Evolutionary conservation across 2,329 filamentous ascomycete genomes (phyloP).

Genomic region (Verticillium longisporum): DNA sequence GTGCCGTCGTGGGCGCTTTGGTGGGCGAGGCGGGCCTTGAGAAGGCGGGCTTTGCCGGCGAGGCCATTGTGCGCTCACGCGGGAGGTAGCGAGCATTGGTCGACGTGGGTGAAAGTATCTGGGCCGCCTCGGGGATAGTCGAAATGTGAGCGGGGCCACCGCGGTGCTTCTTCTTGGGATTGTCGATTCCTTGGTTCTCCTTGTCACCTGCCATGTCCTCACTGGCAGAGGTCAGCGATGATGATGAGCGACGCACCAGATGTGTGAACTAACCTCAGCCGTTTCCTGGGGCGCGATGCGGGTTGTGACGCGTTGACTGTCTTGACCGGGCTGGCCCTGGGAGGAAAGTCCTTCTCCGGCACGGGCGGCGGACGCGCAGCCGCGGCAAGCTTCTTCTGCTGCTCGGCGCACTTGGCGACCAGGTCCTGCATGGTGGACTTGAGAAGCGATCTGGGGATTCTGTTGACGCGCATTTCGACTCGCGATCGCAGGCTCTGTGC

Average conservation of each 20-base stretch:
- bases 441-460: conserved; percentile 75
- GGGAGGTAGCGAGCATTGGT: conserved; percentile 68
- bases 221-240: conserved; percentile 33
- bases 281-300: conserved; percentile 31
- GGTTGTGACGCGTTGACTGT: conserved; percentile 17
- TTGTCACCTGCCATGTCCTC: conserved; percentile 64
- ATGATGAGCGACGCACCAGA: background rate
- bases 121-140: conserved; percentile 36
- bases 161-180: conserved; percentile 62
- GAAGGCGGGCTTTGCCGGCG: conserved; percentile 51
- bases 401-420: conserved; percentile 42
- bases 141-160: conserved; percentile 34
- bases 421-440: conserved; percentile 79
- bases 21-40: conserved; percentile 54
- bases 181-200: conserved; percentile 63
- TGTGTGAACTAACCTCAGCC: conserved; percentile 41
- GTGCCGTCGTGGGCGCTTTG: conserved; percentile 39
- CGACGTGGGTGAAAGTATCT: conserved; percentile 75
- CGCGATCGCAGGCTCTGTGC: conserved; percentile 78
- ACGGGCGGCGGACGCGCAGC: conserved; percentile 35
- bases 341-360: conserved; percentile 40
- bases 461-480: conserved; percentile 88
- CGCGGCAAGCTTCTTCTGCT: conserved; percentile 27
- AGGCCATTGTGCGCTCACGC: conserved; percentile 36
- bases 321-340: conserved; percentile 27